Conservation (phyloP, 495 filamentous ascomycete genomes). For the Hapsidospora chrysogenum region DNA sequence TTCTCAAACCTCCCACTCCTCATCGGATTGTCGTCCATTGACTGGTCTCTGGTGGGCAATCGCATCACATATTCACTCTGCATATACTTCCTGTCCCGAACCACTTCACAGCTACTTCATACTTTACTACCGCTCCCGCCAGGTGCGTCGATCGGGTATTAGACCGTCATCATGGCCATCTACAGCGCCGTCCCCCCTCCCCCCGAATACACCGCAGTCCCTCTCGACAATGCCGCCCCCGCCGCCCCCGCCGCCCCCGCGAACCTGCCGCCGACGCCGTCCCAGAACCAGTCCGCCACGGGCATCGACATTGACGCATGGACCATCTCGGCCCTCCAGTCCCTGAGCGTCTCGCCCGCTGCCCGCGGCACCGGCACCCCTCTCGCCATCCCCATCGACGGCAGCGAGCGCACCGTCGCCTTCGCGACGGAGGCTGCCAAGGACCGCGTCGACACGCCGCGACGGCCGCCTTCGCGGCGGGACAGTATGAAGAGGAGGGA, state of each 20-base stretch:
- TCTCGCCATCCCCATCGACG: constrained; percentile 31
- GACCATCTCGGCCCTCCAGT: constrained; percentile 29
- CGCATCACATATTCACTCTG: no score
- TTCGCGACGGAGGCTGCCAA: constrained; percentile 3
- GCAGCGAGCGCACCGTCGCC: constrained; percentile 3
- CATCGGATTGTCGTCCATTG: no score
- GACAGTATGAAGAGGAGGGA: constrained; percentile 42
- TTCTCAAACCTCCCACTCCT: no score
- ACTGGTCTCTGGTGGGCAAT: no score
- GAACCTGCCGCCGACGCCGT: constrained; percentile 14
- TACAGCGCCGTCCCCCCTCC: constrained; percentile 21
- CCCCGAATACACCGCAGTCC: constrained; percentile 7
- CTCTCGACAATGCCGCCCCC: neutral
- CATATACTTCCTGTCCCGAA: no score
- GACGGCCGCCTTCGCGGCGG: constrained; percentile 18
- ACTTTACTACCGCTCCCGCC: no score
- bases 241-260: constrained; percentile 7
- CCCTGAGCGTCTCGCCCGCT: constrained; percentile 27
- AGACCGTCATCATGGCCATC: constrained; percentile 15
- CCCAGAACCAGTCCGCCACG: no score
- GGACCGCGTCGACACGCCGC: constrained; percentile 13
- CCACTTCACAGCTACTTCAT: no score
- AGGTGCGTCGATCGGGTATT: no score
- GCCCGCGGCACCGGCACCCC: constrained; percentile 23
- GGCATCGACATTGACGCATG: constrained; percentile 31